Percentiles rank a stretch among this genome's conserved stretches.
phyloP scores from a whole-genome alignment of 192 early-diverging fungal species.

The Coemansia sp. region DNA sequence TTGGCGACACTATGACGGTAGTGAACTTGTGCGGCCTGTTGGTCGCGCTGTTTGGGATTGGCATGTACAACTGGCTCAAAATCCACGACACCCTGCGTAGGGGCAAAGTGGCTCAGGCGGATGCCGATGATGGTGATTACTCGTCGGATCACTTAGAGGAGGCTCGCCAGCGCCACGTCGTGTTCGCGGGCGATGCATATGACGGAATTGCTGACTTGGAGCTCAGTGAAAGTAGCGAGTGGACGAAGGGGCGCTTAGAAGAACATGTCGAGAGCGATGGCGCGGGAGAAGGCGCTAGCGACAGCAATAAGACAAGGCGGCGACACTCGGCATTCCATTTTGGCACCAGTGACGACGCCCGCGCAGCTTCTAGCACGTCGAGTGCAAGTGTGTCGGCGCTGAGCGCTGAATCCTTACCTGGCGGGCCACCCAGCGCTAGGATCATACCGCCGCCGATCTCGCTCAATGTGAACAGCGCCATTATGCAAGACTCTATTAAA shows the following conservation, averaged over 20 bases:
- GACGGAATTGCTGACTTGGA: constrained; percentile 18
- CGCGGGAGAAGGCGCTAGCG: constrained; percentile 6
- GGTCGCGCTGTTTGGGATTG: constrained; percentile 85
- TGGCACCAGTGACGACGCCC: not conserved
- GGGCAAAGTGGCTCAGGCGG: not conserved
- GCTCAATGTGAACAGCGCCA: not conserved
- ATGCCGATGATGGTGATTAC: not conserved
- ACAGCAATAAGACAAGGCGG: constrained; percentile 18
- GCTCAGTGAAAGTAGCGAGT: not conserved
- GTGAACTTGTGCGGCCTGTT: constrained; percentile 78
- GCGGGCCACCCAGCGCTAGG: not conserved
- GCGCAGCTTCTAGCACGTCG: not conserved
- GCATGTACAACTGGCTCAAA: constrained; percentile 72
- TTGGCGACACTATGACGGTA: constrained; percentile 80
- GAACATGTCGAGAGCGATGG: constrained; percentile 8
- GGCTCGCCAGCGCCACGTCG: constrained; percentile 24
- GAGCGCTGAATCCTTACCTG: not conserved
- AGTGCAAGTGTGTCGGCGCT: not conserved
- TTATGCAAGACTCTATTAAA: not conserved
- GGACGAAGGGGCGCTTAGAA: not conserved
- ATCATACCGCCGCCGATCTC: not conserved
- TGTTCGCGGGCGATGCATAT: constrained; percentile 33
- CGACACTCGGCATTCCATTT: constrained; percentile 15
- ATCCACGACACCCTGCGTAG: constrained; percentile 43
- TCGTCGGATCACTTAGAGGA: constrained; percentile 6